A percentile compares a stretch with the other conserved stretches of the same genome.
These are phyloP conservation scores for Metahyphopichia silvanorum DNA, from an alignment of 805 yeast species.

Conservation along the genomic window DNA sequence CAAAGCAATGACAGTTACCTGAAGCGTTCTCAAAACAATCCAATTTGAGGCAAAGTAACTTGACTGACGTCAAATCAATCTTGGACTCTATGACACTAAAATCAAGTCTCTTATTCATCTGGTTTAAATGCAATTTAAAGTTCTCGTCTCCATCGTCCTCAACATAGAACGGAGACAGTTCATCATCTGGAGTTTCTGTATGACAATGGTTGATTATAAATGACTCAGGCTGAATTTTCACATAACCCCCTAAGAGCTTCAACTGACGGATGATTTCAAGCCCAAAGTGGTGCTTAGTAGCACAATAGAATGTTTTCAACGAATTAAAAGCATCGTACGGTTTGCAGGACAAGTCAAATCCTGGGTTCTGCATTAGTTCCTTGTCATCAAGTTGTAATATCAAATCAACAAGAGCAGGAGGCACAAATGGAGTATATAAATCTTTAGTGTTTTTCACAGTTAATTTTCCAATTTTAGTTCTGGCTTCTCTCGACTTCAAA, in stretches of 20 bases:
- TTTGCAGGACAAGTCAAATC: conserved; percentile 15
- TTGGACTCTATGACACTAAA: conserved; percentile 19
- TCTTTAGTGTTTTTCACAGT: conserved; percentile 22
- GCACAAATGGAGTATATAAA: conserved; percentile 21
- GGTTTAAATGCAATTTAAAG: conserved; percentile 9
- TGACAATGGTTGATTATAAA: conserved; percentile 32
- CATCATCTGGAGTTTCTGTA: conserved; percentile 15
- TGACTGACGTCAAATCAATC: conserved; percentile 19
- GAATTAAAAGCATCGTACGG: conserved; percentile 20
- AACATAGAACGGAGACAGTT: conserved; percentile 6
- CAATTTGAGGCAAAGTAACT: conserved; percentile 22
- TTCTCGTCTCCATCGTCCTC: conserved; percentile 2
- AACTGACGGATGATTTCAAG: conserved; percentile 21
- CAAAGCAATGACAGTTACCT: conserved; percentile 23
- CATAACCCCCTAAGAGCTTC: conserved; percentile 14
- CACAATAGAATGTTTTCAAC: conserved; percentile 26
- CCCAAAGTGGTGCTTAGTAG: conserved; percentile 30
- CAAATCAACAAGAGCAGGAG: conserved; percentile 26
- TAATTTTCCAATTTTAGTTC: conserved; percentile 27
- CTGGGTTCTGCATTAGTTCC: conserved; percentile 17
- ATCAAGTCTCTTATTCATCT: conserved; percentile 15
- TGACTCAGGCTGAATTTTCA: conserved; percentile 23
- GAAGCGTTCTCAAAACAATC: conserved; percentile 27
- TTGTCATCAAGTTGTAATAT: conserved; percentile 29
- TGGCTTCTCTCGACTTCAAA: conserved; percentile 17